Evolutionary conservation across 73 alveolate genomes (phyloP), one percentile per base, ranked within the genome.

Genomic region (Tetrahymena thermophila): DNA sequence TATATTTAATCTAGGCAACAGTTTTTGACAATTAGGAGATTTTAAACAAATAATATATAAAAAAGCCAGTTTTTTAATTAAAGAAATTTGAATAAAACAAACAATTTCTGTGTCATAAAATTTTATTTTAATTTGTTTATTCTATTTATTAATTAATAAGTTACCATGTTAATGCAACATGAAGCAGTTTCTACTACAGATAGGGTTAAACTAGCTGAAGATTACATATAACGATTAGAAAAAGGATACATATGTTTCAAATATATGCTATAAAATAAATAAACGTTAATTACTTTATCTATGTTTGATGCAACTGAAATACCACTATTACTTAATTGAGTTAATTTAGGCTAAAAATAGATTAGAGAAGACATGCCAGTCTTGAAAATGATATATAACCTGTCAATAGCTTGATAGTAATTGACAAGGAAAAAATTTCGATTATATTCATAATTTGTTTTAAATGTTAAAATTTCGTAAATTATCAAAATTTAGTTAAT

Each of bases 171-270:
- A 40, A 71, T 71, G 94, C 97, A 95, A 34, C 97, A 95, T 37
- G 97, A 95, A 44, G 97, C 97, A 10, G 97, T 95, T 10, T 25
- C 95, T 35, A 95, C 95, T 31, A 95, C 97, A 23, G 97, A 43
- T 44, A 89, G 94, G 37, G 25, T 89, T 55, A 89, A 23, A 40
- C 94, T 94, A 0, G 85, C 38, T 4, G 35, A 43, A 56, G 96
- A 94, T 94, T 94, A 94, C 28, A 94, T 56, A 19, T 10, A 34
- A 5, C 14, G 43, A 89, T 94, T 94, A 31, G 16, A 31, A 28
- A 25, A 23, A 25, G 96, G 84, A 43, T 85, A 94, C 34, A n/a
- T n/a, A n/a, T n/a, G n/a, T 35, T 16, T 16, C 4, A 43, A 23
- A 56, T 94, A 40, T 93, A 71, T 31, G n/a, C 89, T 19, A 4